Evolutionary conservation across 768 basidiomycete species (phyloP), one percentile per base, ranked within the genome.

Genomic region (Clitopilus passeckerianus): DNA sequence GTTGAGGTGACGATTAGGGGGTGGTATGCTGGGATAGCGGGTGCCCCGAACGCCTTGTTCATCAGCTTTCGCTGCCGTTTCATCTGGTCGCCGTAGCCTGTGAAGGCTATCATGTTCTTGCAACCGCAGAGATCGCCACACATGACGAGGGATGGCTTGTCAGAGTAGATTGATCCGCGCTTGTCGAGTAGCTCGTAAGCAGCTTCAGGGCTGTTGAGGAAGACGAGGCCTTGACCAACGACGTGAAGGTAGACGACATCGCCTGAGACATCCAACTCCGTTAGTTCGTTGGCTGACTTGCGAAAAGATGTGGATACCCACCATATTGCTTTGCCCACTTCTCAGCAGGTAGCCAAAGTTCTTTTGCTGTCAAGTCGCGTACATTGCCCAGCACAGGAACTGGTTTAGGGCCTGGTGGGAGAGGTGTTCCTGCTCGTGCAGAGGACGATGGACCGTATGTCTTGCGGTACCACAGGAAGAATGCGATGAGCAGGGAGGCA

Each of bases 81-180:
- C 50, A 77, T 78, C 65, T 78, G 77, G 61, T 87, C 85, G 34
- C 83, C 83, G 66, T 90, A 88, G 16, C 78, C 77, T 5, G 85
- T 86, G 68, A 90, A 89, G 1, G 86, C 86, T 63, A 80, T 81
- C 84, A 89, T 88, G 67, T 86, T 82, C 65, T 87, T 79, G 68
- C 86, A 87, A 37, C 86, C 86, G 64, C 86, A 90, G 81, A 90
- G 74, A 56, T 91, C 88, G 22, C 86, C 84, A 14, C 74, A 75
- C 90, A 92, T 91, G 46, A 87, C 76, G 22, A 90, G 73, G 23
- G 75, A 72, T 0, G 87, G 87, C 68, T 87, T 89, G 72, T 91
- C 90, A 7, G 89, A 86, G 69, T 91, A 91, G 27, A 90, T 85
- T 8, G 80, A 73, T 6, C 89, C 87, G 30, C 83, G 80, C 66